Percentiles rank a stretch among this genome's conserved stretches.
phyloP scores from a whole-genome alignment of 148 eudicot species.

The Cornus florida region DNA sequence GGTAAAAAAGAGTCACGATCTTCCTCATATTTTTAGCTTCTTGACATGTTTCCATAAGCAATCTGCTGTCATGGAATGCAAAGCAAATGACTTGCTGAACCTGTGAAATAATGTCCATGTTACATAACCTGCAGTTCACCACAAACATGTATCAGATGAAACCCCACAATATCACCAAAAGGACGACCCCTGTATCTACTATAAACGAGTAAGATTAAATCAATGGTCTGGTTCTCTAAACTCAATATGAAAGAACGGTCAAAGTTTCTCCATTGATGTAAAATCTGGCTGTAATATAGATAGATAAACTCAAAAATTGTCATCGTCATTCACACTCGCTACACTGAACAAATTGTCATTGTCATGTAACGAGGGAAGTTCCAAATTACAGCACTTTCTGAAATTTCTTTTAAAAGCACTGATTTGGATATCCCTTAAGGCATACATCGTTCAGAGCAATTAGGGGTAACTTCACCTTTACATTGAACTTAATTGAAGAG shows the following conservation, averaged over 20 bases:
- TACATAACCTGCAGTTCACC: slow-evolving; percentile 75
- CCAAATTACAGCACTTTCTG: no score
- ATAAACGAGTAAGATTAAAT: not conserved
- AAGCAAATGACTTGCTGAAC: slow-evolving; percentile 98
- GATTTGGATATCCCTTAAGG: no score
- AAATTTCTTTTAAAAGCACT: no score
- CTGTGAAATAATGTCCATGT: slow-evolving; percentile 94
- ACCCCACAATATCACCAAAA: no score
- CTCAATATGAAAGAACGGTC: not conserved
- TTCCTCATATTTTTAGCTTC: slow-evolving; percentile 95
- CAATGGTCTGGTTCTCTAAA: not conserved
- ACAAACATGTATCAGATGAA: not conserved
- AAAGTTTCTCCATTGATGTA: not conserved
- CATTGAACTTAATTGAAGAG: no score
- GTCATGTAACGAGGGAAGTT: no score
- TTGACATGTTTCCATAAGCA: slow-evolving; percentile 99
- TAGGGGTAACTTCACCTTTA: no score
- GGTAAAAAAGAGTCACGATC: slow-evolving; percentile 92
- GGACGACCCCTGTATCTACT: not conserved
- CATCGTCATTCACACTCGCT: no score
- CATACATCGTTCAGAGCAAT: no score
- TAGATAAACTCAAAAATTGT: no score
- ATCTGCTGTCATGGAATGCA: slow-evolving; percentile 91
- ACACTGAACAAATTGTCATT: no score
- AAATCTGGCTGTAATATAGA: not conserved